Conservation (phyloP, 2,329 filamentous ascomycete genomes). For the Onygenales sp. region DNA sequence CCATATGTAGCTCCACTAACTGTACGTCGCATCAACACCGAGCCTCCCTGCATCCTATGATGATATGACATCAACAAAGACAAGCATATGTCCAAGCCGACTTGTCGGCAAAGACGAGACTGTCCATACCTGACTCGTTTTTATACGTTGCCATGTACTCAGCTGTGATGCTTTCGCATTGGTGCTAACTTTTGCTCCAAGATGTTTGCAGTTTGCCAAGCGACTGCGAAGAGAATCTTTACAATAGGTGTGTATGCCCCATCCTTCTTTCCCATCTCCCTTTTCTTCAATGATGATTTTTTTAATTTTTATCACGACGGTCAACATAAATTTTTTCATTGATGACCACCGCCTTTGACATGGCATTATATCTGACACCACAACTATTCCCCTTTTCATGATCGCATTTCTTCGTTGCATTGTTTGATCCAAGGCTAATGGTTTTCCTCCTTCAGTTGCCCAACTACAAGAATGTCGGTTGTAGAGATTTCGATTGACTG, state of each 20-base stretch:
- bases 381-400: background rate
- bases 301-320: slow-evolving; percentile 64
- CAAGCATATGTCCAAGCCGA: slow-evolving; percentile 95
- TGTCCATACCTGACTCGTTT: slow-evolving; percentile 37
- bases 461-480: too few species aligned
- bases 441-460: background rate
- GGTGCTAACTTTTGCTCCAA: background rate
- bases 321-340: slow-evolving; percentile 70
- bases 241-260: slow-evolving; percentile 9
- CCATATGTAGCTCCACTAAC: slow-evolving; percentile 4
- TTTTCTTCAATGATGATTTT: slow-evolving; percentile 56
- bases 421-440: background rate
- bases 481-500: too few species aligned
- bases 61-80: slow-evolving; percentile 74
- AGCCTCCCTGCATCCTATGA: slow-evolving; percentile 45
- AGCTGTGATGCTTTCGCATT: background rate
- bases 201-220: background rate
- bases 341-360: slow-evolving; percentile 74
- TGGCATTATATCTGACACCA: slow-evolving; percentile 42
- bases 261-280: slow-evolving; percentile 6
- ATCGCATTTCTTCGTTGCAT: background rate
- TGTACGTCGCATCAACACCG: slow-evolving; percentile 19
- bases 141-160: background rate
- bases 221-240: background rate
- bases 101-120: slow-evolving; percentile 41